Evolutionary conservation across 805 yeast species (phyloP).

Genomic region (Kluyveromyces wickerhamii): DNA sequence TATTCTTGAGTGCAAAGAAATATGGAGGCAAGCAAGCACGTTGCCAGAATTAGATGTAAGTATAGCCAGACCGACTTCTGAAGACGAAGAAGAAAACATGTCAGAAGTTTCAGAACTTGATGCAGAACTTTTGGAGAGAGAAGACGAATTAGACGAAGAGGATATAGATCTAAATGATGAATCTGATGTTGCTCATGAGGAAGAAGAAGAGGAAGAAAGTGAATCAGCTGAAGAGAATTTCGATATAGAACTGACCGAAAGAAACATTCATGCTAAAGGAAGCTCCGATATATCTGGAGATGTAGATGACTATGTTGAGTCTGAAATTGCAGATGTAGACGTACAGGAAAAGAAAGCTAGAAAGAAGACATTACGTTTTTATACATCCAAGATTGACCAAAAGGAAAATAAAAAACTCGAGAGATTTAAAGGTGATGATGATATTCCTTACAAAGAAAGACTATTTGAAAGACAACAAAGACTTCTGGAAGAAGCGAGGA

Average conservation of each 20-base stretch:
- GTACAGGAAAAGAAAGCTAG: constrained; percentile 76
- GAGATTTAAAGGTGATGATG: constrained; percentile 71
- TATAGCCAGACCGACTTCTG: constrained; percentile 14
- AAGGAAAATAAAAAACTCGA: constrained; percentile 55
- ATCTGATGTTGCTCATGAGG: constrained; percentile 18
- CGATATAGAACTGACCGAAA: constrained; percentile 42
- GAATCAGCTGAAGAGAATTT: constrained; percentile 32
- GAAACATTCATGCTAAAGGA: constrained; percentile 8
- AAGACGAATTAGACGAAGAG: constrained; percentile 9
- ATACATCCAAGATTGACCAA: constrained; percentile 94
- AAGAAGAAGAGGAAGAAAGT: constrained; percentile 15
- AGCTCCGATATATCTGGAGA: constrained; percentile 6
- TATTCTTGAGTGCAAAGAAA: constrained; percentile 70
- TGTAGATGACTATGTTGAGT: constrained; percentile 57
- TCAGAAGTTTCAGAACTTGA: constrained; percentile 13
- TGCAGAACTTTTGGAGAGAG: constrained; percentile 16
- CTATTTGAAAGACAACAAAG: constrained; percentile 85
- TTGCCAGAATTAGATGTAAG: constrained; percentile 31
- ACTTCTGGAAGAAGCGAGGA: constrained; percentile 77
- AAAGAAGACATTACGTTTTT: constrained; percentile 80
- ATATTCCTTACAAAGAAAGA: constrained; percentile 86
- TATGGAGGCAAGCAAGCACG: constrained; percentile 78
- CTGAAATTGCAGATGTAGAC: constrained; percentile 72
- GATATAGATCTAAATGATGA: constrained; percentile 15
- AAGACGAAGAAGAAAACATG: constrained; percentile 24